A percentile compares a stretch with the other conserved stretches of the same genome.
phyloP scores from a whole-genome alignment of 306 rosid species.

The Pyrus communis region DNA sequence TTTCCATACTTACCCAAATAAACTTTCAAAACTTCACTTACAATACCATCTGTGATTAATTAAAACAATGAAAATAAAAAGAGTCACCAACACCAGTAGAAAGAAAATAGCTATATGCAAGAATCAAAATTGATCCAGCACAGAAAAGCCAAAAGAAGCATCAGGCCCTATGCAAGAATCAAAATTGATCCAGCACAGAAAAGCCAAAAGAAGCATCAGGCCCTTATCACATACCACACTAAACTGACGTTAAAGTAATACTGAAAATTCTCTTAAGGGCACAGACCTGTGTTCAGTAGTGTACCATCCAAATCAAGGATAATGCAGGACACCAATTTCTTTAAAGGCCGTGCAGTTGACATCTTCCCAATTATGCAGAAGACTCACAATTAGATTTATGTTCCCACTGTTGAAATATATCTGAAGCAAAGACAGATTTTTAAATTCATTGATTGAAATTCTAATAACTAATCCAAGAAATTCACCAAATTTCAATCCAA shows the following conservation, averaged over 20 bases:
- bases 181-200: background rate
- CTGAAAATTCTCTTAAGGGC: background rate
- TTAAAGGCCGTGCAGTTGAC: slow-evolving; percentile 35
- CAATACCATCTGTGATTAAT: slow-evolving; percentile 52
- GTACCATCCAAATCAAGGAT: slow-evolving; percentile 93
- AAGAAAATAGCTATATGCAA: slow-evolving; percentile 3
- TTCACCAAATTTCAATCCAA: background rate
- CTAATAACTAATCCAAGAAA: background rate
- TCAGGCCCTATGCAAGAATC: background rate
- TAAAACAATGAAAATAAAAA: background rate
- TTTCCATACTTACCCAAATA: slow-evolving; percentile 56
- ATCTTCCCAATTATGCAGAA: slow-evolving; percentile 23
- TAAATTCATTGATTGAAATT: background rate
- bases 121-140: background rate
- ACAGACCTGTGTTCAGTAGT: slow-evolving; percentile 62
- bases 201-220: background rate
- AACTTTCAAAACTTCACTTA: slow-evolving; percentile 47
- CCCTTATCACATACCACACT: background rate
- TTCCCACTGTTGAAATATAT: background rate
- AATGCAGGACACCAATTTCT: slow-evolving; percentile 48
- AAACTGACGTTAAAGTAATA: background rate
- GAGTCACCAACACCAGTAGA: background rate
- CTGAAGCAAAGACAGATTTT: background rate
- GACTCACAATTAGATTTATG: slow-evolving; percentile 6
- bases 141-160: background rate